Percentiles rank a stretch among this genome's conserved stretches.
phyloP scores from a whole-genome alignment of 106 monocot species.

The Agapanthus africanus region DNA sequence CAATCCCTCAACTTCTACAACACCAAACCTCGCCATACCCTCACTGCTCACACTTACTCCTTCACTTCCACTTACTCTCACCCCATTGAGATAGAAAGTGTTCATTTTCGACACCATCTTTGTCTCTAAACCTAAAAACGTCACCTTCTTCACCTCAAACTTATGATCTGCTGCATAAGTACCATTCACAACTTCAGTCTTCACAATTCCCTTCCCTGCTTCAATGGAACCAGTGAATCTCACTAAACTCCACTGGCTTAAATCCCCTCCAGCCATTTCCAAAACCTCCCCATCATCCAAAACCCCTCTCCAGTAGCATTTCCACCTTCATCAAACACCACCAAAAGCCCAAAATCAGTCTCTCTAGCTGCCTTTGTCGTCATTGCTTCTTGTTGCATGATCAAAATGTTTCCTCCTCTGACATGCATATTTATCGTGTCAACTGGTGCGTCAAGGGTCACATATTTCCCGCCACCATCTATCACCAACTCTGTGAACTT shows the following conservation, averaged over 20 bases:
- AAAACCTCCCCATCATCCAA: constrained; percentile 21
- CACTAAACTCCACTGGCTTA: constrained; percentile 14
- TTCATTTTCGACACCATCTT: background rate
- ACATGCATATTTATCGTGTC: constrained; percentile 17
- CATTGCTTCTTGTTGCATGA: constrained; percentile 13
- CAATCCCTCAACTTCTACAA: constrained; percentile 20
- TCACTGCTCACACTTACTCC: constrained; percentile 3
- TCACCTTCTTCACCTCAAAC: constrained; percentile 9
- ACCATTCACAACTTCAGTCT: background rate
- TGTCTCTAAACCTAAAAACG: background rate
- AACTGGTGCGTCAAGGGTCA: constrained; percentile 5
- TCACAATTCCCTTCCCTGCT: background rate
- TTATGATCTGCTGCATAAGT: constrained; percentile 6
- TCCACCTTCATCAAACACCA: constrained; percentile 11
- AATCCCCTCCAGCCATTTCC: constrained; percentile 11
- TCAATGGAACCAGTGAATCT: background rate
- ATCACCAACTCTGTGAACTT: background rate
- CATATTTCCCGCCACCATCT: background rate
- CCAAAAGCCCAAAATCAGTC: constrained; percentile 8
- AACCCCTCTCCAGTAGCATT: constrained; percentile 2
- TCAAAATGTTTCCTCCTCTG: constrained; percentile 12
- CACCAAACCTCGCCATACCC: constrained; percentile 7
- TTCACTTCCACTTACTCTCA: background rate
- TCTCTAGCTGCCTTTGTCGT: background rate
- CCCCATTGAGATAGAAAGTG: background rate